Base-by-base conservation (phyloP, 202 grass and related monocot species). In the Digitaria exilis region DNA sequence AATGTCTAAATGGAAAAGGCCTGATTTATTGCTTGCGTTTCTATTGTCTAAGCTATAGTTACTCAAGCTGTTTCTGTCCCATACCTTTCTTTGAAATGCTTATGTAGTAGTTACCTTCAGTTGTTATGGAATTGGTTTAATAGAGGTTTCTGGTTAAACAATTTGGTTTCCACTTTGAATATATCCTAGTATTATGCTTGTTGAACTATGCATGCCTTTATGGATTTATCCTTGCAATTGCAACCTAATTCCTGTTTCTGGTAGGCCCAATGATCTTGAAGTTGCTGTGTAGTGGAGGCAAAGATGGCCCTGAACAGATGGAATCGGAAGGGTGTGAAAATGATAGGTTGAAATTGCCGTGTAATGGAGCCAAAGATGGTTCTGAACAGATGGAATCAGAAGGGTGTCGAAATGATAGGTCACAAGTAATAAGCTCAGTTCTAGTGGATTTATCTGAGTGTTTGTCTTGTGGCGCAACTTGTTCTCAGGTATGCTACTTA, bases 401-500 rank as follows among this genome's bases (percentile, higher is more conserved):
- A 60, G 82, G 58, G 62, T 75, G 54, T 58, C 73, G 90, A 86
- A 90, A 58, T 57, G 80, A 83, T 78, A 84, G n/a, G 77, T 64
- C 87, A 80, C 79, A 88, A 69, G 77, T 86, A 76, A 87, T 93
- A 76, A 79, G 74, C 73, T 90, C 77, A 85, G 21, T 98, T 88
- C 82, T 98, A 24, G 59, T 82, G 77, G 95, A 89, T 76, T 87
- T 98, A 48, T 92, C 89, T 69, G 87, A 95, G 63, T 93, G 89
- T 79, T 86, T 98, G 64, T 76, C 71, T 69, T 85, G 43, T 66
- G 80, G 65, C 52, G 76, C 78, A 90, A 90, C 64, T 32, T 85
- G 81, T 89, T 73, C 84, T 89, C 84, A 85, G 95, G 95, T 98
- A 87, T 61, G 75, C 60, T 65, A 49, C 37, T 54, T 59, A 84